These are phyloP conservation scores for Linum usitatissimum DNA, from an alignment of 345 rosid genomes.

Conservation along the genomic window DNA sequence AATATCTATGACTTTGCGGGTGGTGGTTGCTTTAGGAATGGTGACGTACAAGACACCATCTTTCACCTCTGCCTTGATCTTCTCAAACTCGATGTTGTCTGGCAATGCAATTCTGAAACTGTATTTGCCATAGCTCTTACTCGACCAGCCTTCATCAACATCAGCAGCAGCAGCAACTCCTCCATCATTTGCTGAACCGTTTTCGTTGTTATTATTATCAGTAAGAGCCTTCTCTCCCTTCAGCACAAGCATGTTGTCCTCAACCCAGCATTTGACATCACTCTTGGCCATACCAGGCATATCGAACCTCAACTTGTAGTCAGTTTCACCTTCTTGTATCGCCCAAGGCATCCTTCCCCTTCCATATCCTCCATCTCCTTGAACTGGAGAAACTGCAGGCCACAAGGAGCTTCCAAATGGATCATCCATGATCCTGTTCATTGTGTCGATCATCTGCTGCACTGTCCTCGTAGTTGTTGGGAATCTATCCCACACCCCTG, in stretches of 20 bases:
- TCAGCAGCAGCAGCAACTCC: slow-evolving; percentile 1
- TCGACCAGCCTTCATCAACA: slow-evolving; percentile 34
- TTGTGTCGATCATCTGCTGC: slow-evolving; percentile 22
- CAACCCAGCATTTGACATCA: slow-evolving; percentile 24
- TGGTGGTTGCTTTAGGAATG: slow-evolving; percentile 15
- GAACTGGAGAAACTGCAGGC: slow-evolving; percentile 4
- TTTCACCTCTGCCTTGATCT: slow-evolving; percentile 48
- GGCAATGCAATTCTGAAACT: slow-evolving; percentile 49
- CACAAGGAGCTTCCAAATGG: neutral
- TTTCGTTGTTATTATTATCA: neutral
- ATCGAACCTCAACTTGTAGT: slow-evolving; percentile 20
- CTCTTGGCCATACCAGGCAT: slow-evolving; percentile 28
- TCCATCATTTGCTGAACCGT: neutral
- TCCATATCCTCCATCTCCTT: slow-evolving; percentile 12
- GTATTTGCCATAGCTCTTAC: slow-evolving; percentile 49
- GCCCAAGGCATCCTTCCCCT: slow-evolving; percentile 24
- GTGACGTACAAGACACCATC: slow-evolving; percentile 26
- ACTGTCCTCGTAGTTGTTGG: slow-evolving; percentile 14
- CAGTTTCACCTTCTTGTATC: slow-evolving; percentile 14
- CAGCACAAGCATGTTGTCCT: slow-evolving; percentile 22
- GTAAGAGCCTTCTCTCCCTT: slow-evolving; percentile 17
- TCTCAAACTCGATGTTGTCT: slow-evolving; percentile 47
- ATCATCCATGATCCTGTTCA: slow-evolving; percentile 18
- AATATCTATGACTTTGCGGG: slow-evolving; percentile 17
- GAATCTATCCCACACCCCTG: slow-evolving; percentile 18